Evolutionary conservation across 2,329 filamentous ascomycete genomes (phyloP).

Genomic region (Phialophora verrucosa): DNA sequence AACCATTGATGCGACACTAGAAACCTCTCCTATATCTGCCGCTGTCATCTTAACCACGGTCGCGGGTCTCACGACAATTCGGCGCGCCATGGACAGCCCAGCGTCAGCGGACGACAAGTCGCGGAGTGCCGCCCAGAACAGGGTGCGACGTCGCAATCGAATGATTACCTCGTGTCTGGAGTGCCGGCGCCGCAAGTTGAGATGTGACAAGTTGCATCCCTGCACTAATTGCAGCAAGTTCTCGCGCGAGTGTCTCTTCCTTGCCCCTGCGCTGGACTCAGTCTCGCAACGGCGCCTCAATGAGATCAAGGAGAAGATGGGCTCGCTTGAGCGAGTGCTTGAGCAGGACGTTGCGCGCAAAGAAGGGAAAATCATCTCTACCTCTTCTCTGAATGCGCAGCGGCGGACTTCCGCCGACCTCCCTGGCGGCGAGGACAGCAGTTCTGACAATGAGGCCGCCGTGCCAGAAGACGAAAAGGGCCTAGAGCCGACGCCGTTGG

Average conservation of each 20-base stretch:
- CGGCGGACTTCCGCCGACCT: constrained; percentile 49
- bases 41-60: neutral
- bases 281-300: constrained; percentile 72
- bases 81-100: constrained; percentile 23
- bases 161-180: constrained; percentile 73
- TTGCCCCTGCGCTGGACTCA: constrained; percentile 71
- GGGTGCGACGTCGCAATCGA: constrained; percentile 65
- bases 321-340: constrained; percentile 70
- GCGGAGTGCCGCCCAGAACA: constrained; percentile 21
- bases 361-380: constrained; percentile 22
- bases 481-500: constrained; percentile 67
- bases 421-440: constrained; percentile 54
- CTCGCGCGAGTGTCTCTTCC: constrained; percentile 64
- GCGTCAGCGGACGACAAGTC: constrained; percentile 19
- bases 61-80: neutral
- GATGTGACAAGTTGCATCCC: constrained; percentile 75
- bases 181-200: constrained; percentile 76
- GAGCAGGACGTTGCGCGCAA: constrained; percentile 67
- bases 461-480: constrained; percentile 60
- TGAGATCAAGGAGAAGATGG: constrained; percentile 80
- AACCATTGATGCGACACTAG: neutral
- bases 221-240: constrained; percentile 67
- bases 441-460: constrained; percentile 57
- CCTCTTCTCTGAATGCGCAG: constrained; percentile 45
- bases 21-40: neutral